Percentiles rank a stretch among this genome's conserved stretches.
These are phyloP conservation scores for Xylariaceae sp. DNA, from an alignment of 2,329 filamentous ascomycete species.

Conservation along the genomic window DNA sequence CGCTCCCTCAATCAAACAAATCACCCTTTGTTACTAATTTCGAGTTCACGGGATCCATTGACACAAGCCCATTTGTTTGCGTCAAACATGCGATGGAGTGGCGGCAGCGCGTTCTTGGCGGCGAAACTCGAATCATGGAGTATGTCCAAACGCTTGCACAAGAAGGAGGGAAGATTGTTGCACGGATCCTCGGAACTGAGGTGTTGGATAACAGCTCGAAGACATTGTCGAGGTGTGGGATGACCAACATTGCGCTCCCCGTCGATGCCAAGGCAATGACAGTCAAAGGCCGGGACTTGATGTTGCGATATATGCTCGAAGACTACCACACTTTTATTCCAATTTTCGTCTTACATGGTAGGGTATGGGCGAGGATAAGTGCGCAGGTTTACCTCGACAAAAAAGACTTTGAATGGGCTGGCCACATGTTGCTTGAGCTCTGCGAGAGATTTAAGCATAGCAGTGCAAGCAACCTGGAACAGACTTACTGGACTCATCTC, in stretches of 20 bases:
- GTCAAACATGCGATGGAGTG: constrained; percentile 69
- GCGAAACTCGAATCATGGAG: constrained; percentile 63
- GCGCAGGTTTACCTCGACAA: constrained; percentile 82
- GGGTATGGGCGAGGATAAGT: constrained; percentile 69
- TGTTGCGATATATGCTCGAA: constrained; percentile 47
- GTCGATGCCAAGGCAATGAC: constrained; percentile 37
- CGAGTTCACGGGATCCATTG: constrained; percentile 71
- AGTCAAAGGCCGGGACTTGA: constrained; percentile 49
- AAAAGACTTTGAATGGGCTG: constrained; percentile 72
- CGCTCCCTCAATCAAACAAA: constrained; percentile 45
- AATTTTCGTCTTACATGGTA: constrained; percentile 55
- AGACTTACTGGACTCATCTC: no score
- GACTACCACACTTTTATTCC: constrained; percentile 71
- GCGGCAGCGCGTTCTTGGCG: constrained; percentile 64
- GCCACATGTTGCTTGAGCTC: constrained; percentile 50
- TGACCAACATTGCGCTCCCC: constrained; percentile 73
- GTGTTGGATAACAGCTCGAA: constrained; percentile 63
- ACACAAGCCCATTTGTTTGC: constrained; percentile 68
- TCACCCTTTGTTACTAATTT: constrained; percentile 66
- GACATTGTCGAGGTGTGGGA: constrained; percentile 61
- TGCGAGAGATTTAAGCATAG: constrained; percentile 34
- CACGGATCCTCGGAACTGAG: constrained; percentile 62
- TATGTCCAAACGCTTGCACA: constrained; percentile 63
- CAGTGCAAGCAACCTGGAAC: not conserved
- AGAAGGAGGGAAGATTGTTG: constrained; percentile 58